Evolutionary conservation across 139 green algal genomes (phyloP).

Genomic region (Auxenochlorella protothecoides): DNA sequence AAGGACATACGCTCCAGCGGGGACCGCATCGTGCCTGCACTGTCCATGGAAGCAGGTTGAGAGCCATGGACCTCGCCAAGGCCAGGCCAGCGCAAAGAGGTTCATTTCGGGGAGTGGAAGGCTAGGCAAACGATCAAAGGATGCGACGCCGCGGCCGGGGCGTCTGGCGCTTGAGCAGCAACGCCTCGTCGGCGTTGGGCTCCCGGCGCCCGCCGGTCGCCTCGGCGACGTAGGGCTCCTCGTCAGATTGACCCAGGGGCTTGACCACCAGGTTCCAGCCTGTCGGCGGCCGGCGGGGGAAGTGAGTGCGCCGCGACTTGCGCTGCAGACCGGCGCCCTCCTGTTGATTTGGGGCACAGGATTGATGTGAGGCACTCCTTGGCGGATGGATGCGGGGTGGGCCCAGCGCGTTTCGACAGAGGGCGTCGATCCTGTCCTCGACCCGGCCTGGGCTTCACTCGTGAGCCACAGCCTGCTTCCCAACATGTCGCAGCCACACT

Average conservation of each 20-base stretch:
- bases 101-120: no score
- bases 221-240: conserved; percentile 24
- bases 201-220: conserved; percentile 22
- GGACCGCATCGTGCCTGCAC: no score
- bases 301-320: background rate
- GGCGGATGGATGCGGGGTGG: no score
- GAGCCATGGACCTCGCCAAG: no score
- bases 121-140: background rate
- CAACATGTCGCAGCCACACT: no score
- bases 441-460: background rate
- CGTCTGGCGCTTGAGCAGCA: conserved; percentile 23
- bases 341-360: no score
- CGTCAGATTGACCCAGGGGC: conserved; percentile 20
- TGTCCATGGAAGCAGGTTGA: no score
- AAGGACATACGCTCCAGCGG: no score
- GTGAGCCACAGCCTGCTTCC: no score
- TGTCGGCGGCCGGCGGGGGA: conserved; percentile 19
- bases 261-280: conserved; percentile 34
- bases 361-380: no score
- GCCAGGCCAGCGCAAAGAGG: no score
- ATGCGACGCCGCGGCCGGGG: conserved; percentile 11
- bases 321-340: no score
- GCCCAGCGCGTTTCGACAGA: background rate
- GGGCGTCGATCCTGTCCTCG: background rate
- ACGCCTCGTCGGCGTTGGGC: conserved; percentile 28